Percentiles rank a stretch among this genome's conserved stretches.
Evolutionary conservation across 202 grass and related monocot genomes (phyloP).

Genomic region (Sporobolus alterniflorus): DNA sequence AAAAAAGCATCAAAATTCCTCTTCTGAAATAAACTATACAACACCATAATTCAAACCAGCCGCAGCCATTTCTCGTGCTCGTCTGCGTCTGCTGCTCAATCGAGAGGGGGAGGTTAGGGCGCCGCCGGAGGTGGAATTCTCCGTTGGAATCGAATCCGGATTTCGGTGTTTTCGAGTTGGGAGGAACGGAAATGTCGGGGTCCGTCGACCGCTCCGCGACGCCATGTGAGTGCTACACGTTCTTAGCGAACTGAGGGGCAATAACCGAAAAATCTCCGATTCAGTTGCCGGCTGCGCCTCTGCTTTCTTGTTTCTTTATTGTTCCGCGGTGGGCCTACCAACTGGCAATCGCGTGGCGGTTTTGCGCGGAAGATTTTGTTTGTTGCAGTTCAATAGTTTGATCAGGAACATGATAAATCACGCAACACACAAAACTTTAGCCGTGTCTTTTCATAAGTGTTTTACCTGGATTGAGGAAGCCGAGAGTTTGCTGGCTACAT

Average conservation of each 20-base stretch:
- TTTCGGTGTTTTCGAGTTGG: not conserved
- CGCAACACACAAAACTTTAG: not conserved
- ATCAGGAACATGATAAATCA: not conserved
- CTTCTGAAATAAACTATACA: not conserved
- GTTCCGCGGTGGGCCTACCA: not conserved
- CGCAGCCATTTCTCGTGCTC: conserved; percentile 16
- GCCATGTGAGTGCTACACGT: conserved; percentile 68
- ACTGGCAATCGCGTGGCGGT: not conserved
- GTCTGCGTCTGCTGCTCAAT: not conserved
- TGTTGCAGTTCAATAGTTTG: not conserved
- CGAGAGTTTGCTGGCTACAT: not conserved
- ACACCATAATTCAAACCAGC: not conserved
- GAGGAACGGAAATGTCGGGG: conserved; percentile 56
- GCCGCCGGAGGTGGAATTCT: conserved; percentile 9
- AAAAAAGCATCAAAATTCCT: conserved; percentile 22
- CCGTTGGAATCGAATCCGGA: not conserved
- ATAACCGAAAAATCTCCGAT: no score
- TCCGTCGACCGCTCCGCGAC: conserved; percentile 53
- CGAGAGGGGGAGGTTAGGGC: conserved; percentile 4
- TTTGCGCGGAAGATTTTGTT: not conserved
- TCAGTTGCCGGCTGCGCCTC: not conserved
- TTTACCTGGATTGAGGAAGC: not conserved
- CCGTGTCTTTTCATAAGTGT: not conserved
- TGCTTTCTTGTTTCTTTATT: conserved; percentile 16
- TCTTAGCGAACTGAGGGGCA: no score